These are phyloP conservation scores for Dactylonectria estremocensis DNA, from an alignment of 2,329 filamentous ascomycete genomes.

Conservation along the genomic window DNA sequence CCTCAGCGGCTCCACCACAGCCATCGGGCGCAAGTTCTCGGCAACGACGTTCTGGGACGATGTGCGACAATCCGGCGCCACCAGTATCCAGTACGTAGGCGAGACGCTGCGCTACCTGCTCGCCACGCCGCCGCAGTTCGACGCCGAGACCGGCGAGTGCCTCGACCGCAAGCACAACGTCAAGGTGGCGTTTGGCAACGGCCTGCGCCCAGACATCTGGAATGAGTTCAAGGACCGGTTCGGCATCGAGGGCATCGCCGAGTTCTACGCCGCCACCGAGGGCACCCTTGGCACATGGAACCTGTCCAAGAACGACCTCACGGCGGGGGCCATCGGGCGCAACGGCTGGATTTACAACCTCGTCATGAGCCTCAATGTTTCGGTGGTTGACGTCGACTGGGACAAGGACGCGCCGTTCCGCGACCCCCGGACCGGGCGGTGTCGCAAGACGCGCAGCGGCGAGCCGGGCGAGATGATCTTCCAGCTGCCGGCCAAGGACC, in stretches of 20 bases:
- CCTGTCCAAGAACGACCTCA: constrained; percentile 78
- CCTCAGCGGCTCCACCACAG: constrained; percentile 74
- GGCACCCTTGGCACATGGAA: constrained; percentile 81
- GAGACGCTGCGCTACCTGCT: constrained; percentile 90
- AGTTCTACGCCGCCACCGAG: constrained; percentile 88
- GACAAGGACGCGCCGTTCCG: constrained; percentile 78
- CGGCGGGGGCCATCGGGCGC: constrained; percentile 84
- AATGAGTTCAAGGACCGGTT: constrained; percentile 86
- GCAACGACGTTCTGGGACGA: constrained; percentile 84
- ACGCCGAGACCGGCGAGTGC: constrained; percentile 75
- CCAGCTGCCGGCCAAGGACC: constrained; percentile 76
- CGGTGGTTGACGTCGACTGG: constrained; percentile 80
- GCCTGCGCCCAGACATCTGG: constrained; percentile 89
- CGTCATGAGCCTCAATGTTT: constrained; percentile 65
- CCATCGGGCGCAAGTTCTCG: constrained; percentile 84
- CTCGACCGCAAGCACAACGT: constrained; percentile 82
- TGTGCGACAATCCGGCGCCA: constrained; percentile 78
- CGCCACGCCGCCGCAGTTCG: constrained; percentile 73
- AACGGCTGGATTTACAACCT: constrained; percentile 74
- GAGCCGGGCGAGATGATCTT: constrained; percentile 84
- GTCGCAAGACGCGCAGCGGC: constrained; percentile 69
- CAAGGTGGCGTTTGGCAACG: constrained; percentile 86
- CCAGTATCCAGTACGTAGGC: constrained; percentile 88
- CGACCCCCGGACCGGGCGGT: constrained; percentile 79
- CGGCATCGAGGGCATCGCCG: constrained; percentile 78